Percentiles rank a stretch among this genome's conserved stretches.
These are phyloP conservation scores for Acacia pycnantha DNA, from an alignment of 331 rosid species.

Conservation along the genomic window DNA sequence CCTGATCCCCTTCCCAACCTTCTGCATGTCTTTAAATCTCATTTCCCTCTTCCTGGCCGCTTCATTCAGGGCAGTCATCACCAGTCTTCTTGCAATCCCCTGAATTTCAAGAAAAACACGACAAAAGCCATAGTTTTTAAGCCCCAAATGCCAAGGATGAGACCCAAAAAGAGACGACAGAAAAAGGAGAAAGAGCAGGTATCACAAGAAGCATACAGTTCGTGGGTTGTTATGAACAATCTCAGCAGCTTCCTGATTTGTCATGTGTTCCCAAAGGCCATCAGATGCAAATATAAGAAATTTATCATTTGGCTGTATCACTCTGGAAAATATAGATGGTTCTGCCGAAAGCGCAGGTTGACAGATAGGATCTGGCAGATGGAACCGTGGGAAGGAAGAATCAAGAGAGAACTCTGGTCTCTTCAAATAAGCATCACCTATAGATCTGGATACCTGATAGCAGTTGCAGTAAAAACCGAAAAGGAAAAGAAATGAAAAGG, in stretches of 20 bases:
- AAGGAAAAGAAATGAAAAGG: neutral
- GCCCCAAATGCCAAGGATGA: neutral
- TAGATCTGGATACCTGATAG: slow-evolving; percentile 58
- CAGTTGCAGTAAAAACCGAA: neutral
- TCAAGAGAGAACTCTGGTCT: slow-evolving; percentile 39
- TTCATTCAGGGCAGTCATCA: slow-evolving; percentile 42
- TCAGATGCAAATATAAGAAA: slow-evolving; percentile 77
- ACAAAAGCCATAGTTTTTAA: neutral
- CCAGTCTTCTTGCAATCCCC: slow-evolving; percentile 64
- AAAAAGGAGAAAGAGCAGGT: neutral
- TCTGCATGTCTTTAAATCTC: slow-evolving; percentile 43
- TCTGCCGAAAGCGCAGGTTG: slow-evolving; percentile 58
- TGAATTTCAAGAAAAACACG: slow-evolving; percentile 18
- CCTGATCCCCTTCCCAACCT: slow-evolving; percentile 42
- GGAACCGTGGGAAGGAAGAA: slow-evolving; percentile 49
- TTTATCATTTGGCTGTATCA: slow-evolving; percentile 40
- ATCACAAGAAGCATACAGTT: slow-evolving; percentile 34
- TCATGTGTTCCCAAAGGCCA: slow-evolving; percentile 69
- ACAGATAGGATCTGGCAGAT: slow-evolving; percentile 38
- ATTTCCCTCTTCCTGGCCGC: slow-evolving; percentile 48
- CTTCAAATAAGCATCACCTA: slow-evolving; percentile 76
- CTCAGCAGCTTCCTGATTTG: slow-evolving; percentile 63
- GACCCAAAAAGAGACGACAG: neutral
- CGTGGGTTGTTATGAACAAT: slow-evolving; percentile 50
- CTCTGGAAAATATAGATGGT: slow-evolving; percentile 47